Evolutionary conservation across 2,329 filamentous ascomycete species (phyloP), one percentile per base, ranked within the genome.

Genomic region (Colletotrichum magnum): DNA sequence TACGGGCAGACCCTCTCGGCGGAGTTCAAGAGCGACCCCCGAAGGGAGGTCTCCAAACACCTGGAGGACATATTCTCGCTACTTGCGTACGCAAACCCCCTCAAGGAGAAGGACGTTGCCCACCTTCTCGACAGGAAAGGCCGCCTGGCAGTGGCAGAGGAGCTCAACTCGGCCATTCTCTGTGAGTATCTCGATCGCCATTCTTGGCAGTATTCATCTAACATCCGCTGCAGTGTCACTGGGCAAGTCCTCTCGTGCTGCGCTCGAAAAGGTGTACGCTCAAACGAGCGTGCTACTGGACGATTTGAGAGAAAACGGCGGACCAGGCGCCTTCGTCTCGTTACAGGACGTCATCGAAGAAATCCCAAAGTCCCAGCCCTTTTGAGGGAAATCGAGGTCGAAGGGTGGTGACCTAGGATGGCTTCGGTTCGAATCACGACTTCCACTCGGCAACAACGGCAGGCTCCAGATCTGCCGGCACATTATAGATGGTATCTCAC

Each of bases 131-230:
- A 97, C 75, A 86, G 88, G 47, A 89, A 88, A 60, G 94, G 93
- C 1, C 86, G 96, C 51, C 89, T 91, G 18, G 86, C 89, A 18
- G 94, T 98, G 48, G 95, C 95, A 9, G 96, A 99, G 82, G 95
- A 97, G 79, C 85, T 99, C 65, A 98, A 98, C 80, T 93, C 94
- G 70, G 95, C 94, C 54, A 97, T 99, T 74, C 80, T 99, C 69
- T 90, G 94, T 97, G 84, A 83, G 90, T 86, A 36, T 18, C 16
- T 43, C 57, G 5, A 41, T 24, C 16, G 4, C 12, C 28, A 16
- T 9, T 12, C 21, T 28, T 21, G 63, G 13, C 18, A 43, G 12
- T 2, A 7, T 2, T 13, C n/a, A 1, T 16, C 41, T 26, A 61
- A 58, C 32, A 4, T 43, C 9, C 39, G 18, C 18, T 52, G 47